phyloP scores from a whole-genome alignment of 306 rosid species.

The Lathyrus oleraceus region DNA sequence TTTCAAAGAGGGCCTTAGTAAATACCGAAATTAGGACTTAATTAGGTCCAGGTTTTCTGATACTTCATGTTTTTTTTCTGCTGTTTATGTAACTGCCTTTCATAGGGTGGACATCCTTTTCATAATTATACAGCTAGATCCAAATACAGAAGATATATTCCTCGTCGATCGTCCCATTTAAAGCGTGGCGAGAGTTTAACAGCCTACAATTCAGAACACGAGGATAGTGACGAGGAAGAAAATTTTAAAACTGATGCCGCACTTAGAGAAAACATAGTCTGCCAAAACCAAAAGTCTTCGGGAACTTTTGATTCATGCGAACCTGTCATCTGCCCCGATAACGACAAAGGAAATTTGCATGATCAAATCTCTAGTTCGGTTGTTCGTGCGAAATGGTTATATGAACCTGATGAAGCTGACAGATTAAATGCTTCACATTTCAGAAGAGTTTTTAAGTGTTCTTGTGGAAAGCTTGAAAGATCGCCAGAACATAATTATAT shows the following conservation, averaged over 20 bases:
- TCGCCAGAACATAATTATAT: conserved; percentile 50
- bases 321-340: conserved; percentile 26
- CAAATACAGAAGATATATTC: conserved; percentile 59
- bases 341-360: conserved; percentile 38
- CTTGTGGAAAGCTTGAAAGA: conserved; percentile 72
- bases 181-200: conserved; percentile 30
- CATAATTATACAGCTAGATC: conserved; percentile 89
- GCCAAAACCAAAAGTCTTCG: conserved; percentile 33
- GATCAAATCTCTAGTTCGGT: conserved; percentile 41
- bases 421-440: conserved; percentile 80
- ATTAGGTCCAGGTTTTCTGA: background rate
- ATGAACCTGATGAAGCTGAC: conserved; percentile 79
- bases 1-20: background rate
- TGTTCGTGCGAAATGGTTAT: conserved; percentile 74
- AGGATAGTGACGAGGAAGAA: conserved; percentile 57
- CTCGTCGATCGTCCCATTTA: conserved; percentile 38
- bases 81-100: conserved; percentile 30
- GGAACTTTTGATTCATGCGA: conserved; percentile 33
- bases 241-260: conserved; percentile 32
- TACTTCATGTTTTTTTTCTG: conserved; percentile 16
- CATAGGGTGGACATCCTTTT: conserved; percentile 86
- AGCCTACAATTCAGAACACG: conserved; percentile 48
- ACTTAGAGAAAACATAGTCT: conserved; percentile 14
- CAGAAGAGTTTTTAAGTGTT: conserved; percentile 70
- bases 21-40: background rate